Evolutionary conservation across 768 basidiomycete species (phyloP), one percentile per base, ranked within the genome.

Genomic region (Vararia minispora): DNA sequence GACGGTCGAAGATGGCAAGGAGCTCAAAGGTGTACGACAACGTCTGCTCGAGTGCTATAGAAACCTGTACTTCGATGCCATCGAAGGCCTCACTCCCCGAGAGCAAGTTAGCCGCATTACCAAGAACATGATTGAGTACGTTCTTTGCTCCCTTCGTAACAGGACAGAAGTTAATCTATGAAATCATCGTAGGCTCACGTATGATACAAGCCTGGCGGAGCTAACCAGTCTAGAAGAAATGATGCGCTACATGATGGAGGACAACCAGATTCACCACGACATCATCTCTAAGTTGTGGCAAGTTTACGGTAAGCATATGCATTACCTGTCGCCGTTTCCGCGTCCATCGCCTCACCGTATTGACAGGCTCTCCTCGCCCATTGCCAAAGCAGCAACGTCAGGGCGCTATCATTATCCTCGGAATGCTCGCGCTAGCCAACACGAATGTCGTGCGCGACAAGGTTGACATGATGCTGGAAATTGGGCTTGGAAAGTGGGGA

Each of bases 71-170:
- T 95, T 98, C 50, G 89, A 97, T 40, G 72, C 82, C 3, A 50
- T 88, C 2, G 66, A 74, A 1, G 81, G 75, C 55, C 61, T 85
- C 47, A 71, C 79, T 9, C 71, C 85, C 1, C 90, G 91, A 58
- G 79, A 79, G 33, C 87, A 95, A 56, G 74, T 95, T 42, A 92
- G 79, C 49, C 68, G 91, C 11, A 95, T 99, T 29, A 76, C 94
- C 5, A 92, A 89, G 65, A 95, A 98, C 54, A 85, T 99, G 75
- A 87, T 99, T 33, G 87, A 95, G 95, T 95, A 39, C 23, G 78
- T 59, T 11, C 35, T 18, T 25, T n/a, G n/a, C n/a, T n/a, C n/a
- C n/a, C n/a, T n/a, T n/a, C n/a, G n/a, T n/a, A n/a, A n/a, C n/a
- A n/a, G n/a, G n/a, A n/a, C n/a, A n/a, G n/a, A n/a, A n/a, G n/a